Evolutionary conservation across 768 basidiomycete genomes (phyloP).

Genomic region (Nevesoporus exiguus): DNA sequence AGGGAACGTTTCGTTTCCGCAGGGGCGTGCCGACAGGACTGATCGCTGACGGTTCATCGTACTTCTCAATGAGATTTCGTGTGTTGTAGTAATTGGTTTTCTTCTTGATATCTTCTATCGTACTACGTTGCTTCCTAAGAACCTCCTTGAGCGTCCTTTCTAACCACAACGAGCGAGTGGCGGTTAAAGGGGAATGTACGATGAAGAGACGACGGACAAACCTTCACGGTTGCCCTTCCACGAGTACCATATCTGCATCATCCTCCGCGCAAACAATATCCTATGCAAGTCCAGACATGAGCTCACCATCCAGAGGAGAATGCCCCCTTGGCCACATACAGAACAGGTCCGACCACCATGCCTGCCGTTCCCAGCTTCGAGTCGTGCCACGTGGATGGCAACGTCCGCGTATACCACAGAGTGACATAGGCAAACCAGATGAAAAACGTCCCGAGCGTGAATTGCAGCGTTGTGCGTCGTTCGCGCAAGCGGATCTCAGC

Average conservation of each 20-base stretch:
- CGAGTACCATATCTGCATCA: slow-evolving; percentile 82
- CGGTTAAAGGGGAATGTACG: neutral
- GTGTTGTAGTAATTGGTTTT: slow-evolving; percentile 96
- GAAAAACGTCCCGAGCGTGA: slow-evolving; percentile 74
- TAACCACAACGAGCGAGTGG: slow-evolving; percentile 29
- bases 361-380: slow-evolving; percentile 38
- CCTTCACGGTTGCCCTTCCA: slow-evolving; percentile 80
- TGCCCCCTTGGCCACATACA: slow-evolving; percentile 48
- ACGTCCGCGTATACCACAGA: slow-evolving; percentile 64
- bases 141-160: slow-evolving; percentile 76
- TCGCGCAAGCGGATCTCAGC: slow-evolving; percentile 85
- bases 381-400: slow-evolving; percentile 40
- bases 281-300: slow-evolving; percentile 31
- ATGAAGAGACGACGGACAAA: slow-evolving; percentile 23
- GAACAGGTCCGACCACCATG: slow-evolving; percentile 69
- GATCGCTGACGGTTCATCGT: slow-evolving; percentile 58
- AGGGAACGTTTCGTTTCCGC: slow-evolving; percentile 38
- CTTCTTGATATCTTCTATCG: slow-evolving; percentile 95
- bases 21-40: slow-evolving; percentile 35
- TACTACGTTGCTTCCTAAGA: slow-evolving; percentile 74
- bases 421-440: slow-evolving; percentile 70
- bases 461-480: slow-evolving; percentile 69
- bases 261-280: slow-evolving; percentile 71
- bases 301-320: neutral
- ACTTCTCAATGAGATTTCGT: slow-evolving; percentile 83